Evolutionary conservation across 352 stramenopile genomes (phyloP).

Genomic region (Elongisporangium prolatum): DNA sequence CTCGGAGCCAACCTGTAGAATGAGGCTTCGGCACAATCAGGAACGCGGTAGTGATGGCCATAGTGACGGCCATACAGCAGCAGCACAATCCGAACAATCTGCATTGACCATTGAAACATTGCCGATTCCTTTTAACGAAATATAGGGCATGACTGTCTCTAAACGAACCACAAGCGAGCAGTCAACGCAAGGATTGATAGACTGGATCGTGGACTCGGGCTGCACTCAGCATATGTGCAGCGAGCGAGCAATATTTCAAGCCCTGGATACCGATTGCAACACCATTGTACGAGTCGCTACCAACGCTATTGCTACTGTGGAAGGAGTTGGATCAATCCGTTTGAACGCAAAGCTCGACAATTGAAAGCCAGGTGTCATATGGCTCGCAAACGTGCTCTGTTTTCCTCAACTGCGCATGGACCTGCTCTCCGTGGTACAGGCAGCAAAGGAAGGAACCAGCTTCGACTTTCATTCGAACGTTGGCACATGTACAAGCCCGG

Average conservation of each 20-base stretch:
- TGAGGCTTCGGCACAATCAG: no score
- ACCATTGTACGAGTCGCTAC: no score
- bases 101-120: no score
- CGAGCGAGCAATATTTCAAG: neutral
- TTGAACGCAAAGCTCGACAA: neutral
- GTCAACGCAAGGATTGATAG: no score
- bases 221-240: constrained; percentile 11
- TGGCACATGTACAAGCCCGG: no score
- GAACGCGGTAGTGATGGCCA: no score
- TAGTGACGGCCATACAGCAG: no score
- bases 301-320: neutral
- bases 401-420: neutral
- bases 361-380: neutral
- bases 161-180: no score
- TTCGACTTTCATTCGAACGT: constrained; percentile 2
- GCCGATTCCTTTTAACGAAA: no score
- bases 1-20: no score
- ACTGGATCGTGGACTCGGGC: constrained; percentile 6
- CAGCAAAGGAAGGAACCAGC: neutral
- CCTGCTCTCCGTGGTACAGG: neutral
- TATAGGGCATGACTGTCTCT: no score
- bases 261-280: neutral
- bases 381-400: neutral
- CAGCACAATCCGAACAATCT: no score
- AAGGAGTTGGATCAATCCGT: neutral